Conservation (phyloP, 169 alveolate genomes). For the Plasmodium coatneyi region DNA sequence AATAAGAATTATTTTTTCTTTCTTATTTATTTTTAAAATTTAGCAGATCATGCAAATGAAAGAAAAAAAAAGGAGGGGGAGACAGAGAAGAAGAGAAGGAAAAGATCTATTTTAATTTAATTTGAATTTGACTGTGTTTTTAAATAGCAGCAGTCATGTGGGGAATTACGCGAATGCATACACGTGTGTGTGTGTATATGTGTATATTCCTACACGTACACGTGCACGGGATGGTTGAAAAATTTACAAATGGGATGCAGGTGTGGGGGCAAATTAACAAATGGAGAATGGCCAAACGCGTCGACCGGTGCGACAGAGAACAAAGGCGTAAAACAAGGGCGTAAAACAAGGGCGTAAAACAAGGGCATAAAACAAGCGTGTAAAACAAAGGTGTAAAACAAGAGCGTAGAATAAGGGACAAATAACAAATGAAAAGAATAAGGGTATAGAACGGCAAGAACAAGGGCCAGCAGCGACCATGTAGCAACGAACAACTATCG, state of each 20-base stretch:
- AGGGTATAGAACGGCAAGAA: background rate
- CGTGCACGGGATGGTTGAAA: slow-evolving; percentile 1
- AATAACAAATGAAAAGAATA: background rate
- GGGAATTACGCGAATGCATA: background rate
- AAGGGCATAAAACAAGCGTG: background rate
- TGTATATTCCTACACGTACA: background rate
- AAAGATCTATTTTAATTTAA: background rate
- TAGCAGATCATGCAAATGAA: background rate
- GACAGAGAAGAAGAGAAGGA: background rate
- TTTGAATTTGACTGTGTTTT: background rate
- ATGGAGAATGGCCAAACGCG: background rate
- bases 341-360: background rate
- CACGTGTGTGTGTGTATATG: background rate
- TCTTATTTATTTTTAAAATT: background rate
- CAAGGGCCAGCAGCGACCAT: background rate
- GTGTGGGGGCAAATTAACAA: background rate
- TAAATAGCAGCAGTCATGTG: background rate
- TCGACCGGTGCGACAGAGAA: background rate
- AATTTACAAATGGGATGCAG: background rate
- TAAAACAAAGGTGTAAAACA: background rate
- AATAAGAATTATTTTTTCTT: background rate
- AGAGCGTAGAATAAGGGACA: background rate
- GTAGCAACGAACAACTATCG: background rate
- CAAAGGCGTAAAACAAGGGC: background rate
- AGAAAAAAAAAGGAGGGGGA: background rate